Evolutionary conservation across 768 basidiomycete genomes (phyloP).

Genomic region (Mycena polygramma): DNA sequence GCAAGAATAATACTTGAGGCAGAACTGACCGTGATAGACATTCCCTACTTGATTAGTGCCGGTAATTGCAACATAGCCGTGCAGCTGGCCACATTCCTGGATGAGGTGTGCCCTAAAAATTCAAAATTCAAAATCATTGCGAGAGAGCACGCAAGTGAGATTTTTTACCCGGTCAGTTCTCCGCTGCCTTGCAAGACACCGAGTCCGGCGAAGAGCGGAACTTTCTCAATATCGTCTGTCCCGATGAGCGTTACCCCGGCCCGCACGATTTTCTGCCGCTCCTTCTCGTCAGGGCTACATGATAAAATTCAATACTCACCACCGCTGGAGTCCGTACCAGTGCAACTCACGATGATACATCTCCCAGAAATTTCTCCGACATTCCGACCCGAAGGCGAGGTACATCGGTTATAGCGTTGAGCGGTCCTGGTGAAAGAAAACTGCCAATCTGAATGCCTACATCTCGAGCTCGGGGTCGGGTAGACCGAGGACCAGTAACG

Average conservation of each 20-base stretch:
- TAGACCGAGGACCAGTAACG: neutral
- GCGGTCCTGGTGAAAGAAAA: conserved; percentile 26
- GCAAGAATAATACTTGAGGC: neutral
- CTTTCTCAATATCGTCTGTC: conserved; percentile 27
- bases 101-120: conserved; percentile 18
- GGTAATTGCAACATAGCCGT: conserved; percentile 29
- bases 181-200: conserved; percentile 31
- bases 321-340: no score
- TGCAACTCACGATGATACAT: conserved; percentile 24
- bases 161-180: conserved; percentile 30
- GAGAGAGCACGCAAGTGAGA: neutral
- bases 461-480: conserved; percentile 35
- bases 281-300: conserved; percentile 27
- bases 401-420: conserved; percentile 35
- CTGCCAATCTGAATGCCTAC: conserved; percentile 31
- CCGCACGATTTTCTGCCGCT: conserved; percentile 34
- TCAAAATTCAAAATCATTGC: neutral
- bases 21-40: conserved; percentile 16
- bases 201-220: conserved; percentile 33
- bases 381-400: conserved; percentile 34
- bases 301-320: neutral
- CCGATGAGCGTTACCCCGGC: conserved; percentile 34
- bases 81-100: conserved; percentile 20
- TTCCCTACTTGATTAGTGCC: conserved; percentile 32
- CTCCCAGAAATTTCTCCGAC: conserved; percentile 28